A percentile compares a stretch with the other conserved stretches of the same genome.
These are phyloP conservation scores for Aspergillus novoparasiticus DNA, from an alignment of 2,329 filamentous ascomycete species.

Conservation along the genomic window DNA sequence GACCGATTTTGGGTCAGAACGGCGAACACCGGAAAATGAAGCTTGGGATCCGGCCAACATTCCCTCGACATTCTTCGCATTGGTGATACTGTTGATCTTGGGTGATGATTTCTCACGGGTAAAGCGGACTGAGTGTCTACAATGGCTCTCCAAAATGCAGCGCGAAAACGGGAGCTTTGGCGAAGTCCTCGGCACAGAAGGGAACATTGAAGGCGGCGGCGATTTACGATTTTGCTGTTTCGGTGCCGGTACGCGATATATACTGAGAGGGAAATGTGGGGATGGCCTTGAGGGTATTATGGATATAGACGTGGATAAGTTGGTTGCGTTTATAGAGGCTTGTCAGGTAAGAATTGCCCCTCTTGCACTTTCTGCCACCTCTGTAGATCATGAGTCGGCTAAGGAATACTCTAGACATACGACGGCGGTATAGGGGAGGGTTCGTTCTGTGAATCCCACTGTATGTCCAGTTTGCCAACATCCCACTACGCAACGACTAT, in stretches of 20 bases:
- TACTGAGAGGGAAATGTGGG: slow-evolving; percentile 67
- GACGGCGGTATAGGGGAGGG: slow-evolving; percentile 83
- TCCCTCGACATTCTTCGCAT: slow-evolving; percentile 85
- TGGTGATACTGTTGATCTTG: slow-evolving; percentile 71
- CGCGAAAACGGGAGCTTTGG: slow-evolving; percentile 87
- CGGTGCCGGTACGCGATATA: slow-evolving; percentile 78
- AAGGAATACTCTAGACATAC: slow-evolving; percentile 61
- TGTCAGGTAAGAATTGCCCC: slow-evolving; percentile 54
- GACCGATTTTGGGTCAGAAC: slow-evolving; percentile 57
- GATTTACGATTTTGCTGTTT: slow-evolving; percentile 90
- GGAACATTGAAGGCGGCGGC: slow-evolving; percentile 70
- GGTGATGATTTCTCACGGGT: slow-evolving; percentile 67
- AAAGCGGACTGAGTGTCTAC: slow-evolving; percentile 65
- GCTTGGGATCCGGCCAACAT: slow-evolving; percentile 77
- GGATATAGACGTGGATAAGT: slow-evolving; percentile 73
- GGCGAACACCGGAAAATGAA: slow-evolving; percentile 54
- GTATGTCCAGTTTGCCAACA: slow-evolving; percentile 48
- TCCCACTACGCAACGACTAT: neutral
- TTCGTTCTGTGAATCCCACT: slow-evolving; percentile 79
- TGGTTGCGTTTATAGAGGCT: slow-evolving; percentile 70
- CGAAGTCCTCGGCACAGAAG: slow-evolving; percentile 68
- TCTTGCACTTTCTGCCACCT: neutral
- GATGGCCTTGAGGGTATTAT: slow-evolving; percentile 59
- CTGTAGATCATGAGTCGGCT: slow-evolving; percentile 24
- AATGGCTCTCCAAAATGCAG: slow-evolving; percentile 77